A percentile compares a stretch with the other conserved stretches of the same genome.
Evolutionary conservation across 805 yeast genomes (phyloP).

Genomic region (Wickerhamiella siamensis): DNA sequence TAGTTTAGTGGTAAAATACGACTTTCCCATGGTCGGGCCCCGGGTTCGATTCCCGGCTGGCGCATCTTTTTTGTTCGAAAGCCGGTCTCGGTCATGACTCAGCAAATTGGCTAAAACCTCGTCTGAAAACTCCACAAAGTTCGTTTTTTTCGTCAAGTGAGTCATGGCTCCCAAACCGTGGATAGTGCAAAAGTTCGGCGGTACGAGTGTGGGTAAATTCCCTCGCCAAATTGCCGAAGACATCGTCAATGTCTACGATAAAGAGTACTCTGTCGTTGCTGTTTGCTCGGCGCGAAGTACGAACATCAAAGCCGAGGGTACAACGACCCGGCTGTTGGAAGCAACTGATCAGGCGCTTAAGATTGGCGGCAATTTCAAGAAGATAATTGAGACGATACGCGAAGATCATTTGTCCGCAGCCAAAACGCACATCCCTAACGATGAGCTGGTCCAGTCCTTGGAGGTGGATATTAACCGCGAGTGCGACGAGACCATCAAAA

Average conservation of each 20-base stretch:
- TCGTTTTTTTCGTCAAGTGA: too few relatives aligned
- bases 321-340: conserved; percentile 69
- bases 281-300: conserved; percentile 95
- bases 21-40: conserved; percentile 25
- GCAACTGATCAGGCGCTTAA: conserved; percentile 54
- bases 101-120: too few relatives aligned
- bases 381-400: conserved; percentile 50
- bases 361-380: conserved; percentile 28
- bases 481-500: conserved; percentile 49
- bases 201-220: conserved; percentile 93
- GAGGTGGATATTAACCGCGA: conserved; percentile 48
- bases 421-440: conserved; percentile 31
- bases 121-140: too few relatives aligned
- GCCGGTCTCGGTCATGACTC: background rate
- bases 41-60: conserved; percentile 27
- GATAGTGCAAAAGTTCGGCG: conserved; percentile 92
- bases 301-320: conserved; percentile 83
- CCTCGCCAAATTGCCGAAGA: conserved; percentile 73
- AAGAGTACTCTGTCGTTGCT: conserved; percentile 59
- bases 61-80: conserved; percentile 12
- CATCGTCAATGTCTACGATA: conserved; percentile 49
- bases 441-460: conserved; percentile 37
- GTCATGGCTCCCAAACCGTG: conserved; percentile 26
- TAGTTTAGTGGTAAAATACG: conserved; percentile 25
- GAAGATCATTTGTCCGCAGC: conserved; percentile 75